Evolutionary conservation across 2,329 filamentous ascomycete species (phyloP).

Genomic region (Paraphoma chrysanthemicola): DNA sequence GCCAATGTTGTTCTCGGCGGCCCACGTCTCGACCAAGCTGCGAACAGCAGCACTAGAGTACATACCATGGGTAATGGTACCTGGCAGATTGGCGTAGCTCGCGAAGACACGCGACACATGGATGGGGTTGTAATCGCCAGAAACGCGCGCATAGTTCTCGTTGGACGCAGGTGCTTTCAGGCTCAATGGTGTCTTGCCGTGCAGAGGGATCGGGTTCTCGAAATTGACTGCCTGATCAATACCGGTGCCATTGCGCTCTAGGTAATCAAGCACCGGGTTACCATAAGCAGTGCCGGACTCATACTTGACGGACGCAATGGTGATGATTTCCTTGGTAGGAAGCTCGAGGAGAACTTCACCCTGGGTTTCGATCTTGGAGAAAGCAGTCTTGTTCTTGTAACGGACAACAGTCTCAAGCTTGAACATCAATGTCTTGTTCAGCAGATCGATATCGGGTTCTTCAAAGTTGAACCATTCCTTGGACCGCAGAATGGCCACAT

Average conservation of each 20-base stretch:
- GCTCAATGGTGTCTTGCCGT: slow-evolving; percentile 85
- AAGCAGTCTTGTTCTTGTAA: slow-evolving; percentile 94
- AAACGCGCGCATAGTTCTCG: slow-evolving; percentile 96
- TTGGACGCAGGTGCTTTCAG: slow-evolving; percentile 94
- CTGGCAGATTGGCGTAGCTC: slow-evolving; percentile 91
- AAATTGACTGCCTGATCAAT: slow-evolving; percentile 97
- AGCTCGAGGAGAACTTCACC: slow-evolving; percentile 94
- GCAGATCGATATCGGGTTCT: slow-evolving; percentile 83
- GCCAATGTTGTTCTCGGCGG: slow-evolving; percentile 97
- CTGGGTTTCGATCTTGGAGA: slow-evolving; percentile 88
- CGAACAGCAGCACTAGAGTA: slow-evolving; percentile 97
- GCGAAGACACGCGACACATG: slow-evolving; percentile 98
- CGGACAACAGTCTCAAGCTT: slow-evolving; percentile 88
- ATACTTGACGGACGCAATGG: slow-evolving; percentile 97
- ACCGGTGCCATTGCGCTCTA: slow-evolving; percentile 86
- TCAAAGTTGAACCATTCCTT: slow-evolving; percentile 97
- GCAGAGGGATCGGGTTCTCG: slow-evolving; percentile 95
- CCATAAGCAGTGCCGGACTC: slow-evolving; percentile 89
- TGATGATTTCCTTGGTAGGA: slow-evolving; percentile 95
- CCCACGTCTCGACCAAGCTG: slow-evolving; percentile 97
- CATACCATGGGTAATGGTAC: slow-evolving; percentile 99
- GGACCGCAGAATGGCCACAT: slow-evolving; percentile 90
- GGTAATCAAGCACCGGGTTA: slow-evolving; percentile 96
- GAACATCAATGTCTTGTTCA: slow-evolving; percentile 95
- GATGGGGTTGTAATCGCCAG: slow-evolving; percentile 98